Conservation (phyloP, 164 flowering plant species). For the Tetrastigma voinierianum region DNA sequence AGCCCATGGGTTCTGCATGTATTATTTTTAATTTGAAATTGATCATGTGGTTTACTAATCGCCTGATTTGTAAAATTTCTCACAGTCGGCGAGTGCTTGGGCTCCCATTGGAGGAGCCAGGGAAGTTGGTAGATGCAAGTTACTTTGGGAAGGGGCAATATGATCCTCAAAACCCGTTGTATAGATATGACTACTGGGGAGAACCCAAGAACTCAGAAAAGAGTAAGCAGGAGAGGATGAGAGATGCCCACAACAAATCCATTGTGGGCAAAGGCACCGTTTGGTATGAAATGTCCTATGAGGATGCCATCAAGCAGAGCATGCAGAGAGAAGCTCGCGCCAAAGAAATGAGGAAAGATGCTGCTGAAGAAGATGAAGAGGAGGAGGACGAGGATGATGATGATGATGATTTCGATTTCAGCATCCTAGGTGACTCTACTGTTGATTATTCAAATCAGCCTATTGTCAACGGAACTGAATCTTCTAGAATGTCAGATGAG, state of each 20-base stretch:
- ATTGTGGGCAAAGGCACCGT: slow-evolving; percentile 79
- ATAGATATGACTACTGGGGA: slow-evolving; percentile 95
- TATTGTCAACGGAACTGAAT: slow-evolving; percentile 77
- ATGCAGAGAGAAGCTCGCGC: slow-evolving; percentile 52
- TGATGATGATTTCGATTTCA: slow-evolving; percentile 59
- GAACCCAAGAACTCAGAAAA: slow-evolving; percentile 91
- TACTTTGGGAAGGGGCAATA: slow-evolving; percentile 70
- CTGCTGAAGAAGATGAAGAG: slow-evolving; percentile 26
- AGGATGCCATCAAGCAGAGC: slow-evolving; percentile 67
- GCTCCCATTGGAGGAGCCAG: slow-evolving; percentile 94
- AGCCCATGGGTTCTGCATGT: not conserved
- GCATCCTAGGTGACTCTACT: slow-evolving; percentile 41
- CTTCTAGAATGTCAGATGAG: slow-evolving; percentile 56
- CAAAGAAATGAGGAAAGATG: slow-evolving; percentile 18
- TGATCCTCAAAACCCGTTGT: slow-evolving; percentile 73
- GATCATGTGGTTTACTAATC: not conserved
- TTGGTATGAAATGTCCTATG: slow-evolving; percentile 87
- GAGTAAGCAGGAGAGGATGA: slow-evolving; percentile 67
- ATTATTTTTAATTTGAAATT: not conserved
- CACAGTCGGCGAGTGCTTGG: slow-evolving; percentile 82
- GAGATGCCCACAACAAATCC: slow-evolving; percentile 71
- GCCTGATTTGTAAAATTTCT: slow-evolving; percentile 1
- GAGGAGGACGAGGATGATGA: slow-evolving; percentile 49
- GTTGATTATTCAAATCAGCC: slow-evolving; percentile 37
- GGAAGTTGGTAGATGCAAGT: slow-evolving; percentile 62